These are phyloP conservation scores for Clavispora fructus DNA, from an alignment of 805 yeast species.

Conservation along the genomic window DNA sequence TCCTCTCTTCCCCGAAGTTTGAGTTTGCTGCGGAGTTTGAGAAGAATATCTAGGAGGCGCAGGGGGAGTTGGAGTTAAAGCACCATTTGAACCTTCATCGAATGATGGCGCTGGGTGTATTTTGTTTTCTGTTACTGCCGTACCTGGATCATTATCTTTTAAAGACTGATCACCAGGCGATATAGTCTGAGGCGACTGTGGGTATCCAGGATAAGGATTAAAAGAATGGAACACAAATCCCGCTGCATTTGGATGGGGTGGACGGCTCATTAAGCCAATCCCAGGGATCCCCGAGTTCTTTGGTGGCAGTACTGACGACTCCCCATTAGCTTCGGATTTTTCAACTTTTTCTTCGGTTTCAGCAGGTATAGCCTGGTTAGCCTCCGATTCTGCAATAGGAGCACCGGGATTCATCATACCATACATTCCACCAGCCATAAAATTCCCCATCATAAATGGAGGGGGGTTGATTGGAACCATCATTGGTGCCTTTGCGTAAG, in stretches of 20 bases:
- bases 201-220: constrained; percentile 41
- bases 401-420: constrained; percentile 22
- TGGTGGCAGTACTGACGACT: constrained; percentile 3
- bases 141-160: background rate
- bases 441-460: constrained; percentile 35
- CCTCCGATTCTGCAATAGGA: constrained; percentile 6
- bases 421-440: constrained; percentile 33
- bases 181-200: constrained; percentile 16
- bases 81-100: background rate
- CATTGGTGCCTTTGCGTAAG: constrained; percentile 27
- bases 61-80: background rate
- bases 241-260: constrained; percentile 19
- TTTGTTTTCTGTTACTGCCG: background rate
- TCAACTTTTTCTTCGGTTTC: background rate
- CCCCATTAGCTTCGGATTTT: background rate
- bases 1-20: constrained; percentile 7
- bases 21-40: background rate
- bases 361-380: background rate
- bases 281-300: constrained; percentile 17
- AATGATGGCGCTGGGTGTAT: constrained; percentile 5
- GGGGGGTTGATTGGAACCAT: constrained; percentile 35
- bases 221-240: constrained; percentile 48
- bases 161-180: constrained; percentile 12
- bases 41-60: background rate
- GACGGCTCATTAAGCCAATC: constrained; percentile 35